phyloP scores from a whole-genome alignment of 2,329 filamentous ascomycete genomes.

The Fusarium veterinarium region DNA sequence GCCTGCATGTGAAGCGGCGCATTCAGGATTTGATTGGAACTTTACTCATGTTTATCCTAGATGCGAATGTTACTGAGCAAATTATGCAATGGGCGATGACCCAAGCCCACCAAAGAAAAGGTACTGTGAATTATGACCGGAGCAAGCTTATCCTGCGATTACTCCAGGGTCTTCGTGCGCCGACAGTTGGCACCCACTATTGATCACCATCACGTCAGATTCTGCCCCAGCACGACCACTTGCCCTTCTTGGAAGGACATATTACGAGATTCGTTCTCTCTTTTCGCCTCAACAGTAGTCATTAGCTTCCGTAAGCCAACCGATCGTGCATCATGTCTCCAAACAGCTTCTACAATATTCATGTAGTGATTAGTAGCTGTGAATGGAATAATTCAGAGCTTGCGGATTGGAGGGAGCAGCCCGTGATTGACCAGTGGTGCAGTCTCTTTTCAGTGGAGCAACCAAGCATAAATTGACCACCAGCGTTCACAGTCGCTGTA shows the following conservation, averaged over 20 bases:
- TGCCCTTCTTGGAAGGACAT: not conserved
- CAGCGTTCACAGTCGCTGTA: not conserved
- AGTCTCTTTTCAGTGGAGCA: fast-evolving
- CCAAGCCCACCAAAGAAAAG: too few species aligned
- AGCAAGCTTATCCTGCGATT: too few species aligned
- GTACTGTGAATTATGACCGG: too few species aligned
- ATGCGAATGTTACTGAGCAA: too few species aligned
- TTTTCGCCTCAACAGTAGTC: not conserved
- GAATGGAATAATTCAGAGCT: not conserved
- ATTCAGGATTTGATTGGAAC: too few species aligned
- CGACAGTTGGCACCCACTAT: too few species aligned
- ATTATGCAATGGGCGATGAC: too few species aligned
- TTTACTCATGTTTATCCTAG: too few species aligned
- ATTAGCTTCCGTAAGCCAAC: not conserved
- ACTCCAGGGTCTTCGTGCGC: too few species aligned
- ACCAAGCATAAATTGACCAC: not conserved
- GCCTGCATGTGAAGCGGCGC: not conserved
- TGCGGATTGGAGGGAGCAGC: not conserved
- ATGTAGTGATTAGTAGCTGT: not conserved
- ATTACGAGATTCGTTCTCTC: not conserved
- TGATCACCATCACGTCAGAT: not conserved
- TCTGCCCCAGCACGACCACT: not conserved
- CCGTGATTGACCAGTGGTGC: not conserved
- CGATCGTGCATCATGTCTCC: not conserved
- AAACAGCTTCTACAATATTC: not conserved